Conservation (phyloP, 176 grass and related monocot species). For the Elaeis guineensis region DNA sequence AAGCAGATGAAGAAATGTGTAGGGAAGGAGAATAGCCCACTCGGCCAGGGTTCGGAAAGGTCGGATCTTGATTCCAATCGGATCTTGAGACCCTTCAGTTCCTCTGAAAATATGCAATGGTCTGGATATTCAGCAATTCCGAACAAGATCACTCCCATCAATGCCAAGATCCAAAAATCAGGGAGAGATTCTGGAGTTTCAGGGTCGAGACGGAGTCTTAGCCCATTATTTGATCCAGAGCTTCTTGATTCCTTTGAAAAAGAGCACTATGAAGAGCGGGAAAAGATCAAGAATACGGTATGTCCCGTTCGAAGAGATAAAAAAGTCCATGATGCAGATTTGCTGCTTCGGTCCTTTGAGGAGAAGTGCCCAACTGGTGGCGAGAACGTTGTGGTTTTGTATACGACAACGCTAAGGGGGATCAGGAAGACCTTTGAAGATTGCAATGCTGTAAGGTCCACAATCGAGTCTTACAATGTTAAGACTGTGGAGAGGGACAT, state of each 20-base stretch:
- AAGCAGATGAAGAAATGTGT: constrained; percentile 25
- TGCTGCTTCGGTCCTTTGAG: constrained; percentile 44
- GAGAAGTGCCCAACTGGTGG: constrained; percentile 60
- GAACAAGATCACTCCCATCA: constrained; percentile 47
- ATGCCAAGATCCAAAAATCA: constrained; percentile 31
- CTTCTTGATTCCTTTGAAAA: constrained; percentile 75
- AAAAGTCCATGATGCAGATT: constrained; percentile 32
- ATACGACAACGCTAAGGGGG: constrained; percentile 80
- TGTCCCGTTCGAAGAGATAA: constrained; percentile 23
- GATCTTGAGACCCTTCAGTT: constrained; percentile 58
- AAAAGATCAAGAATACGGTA: constrained; percentile 58
- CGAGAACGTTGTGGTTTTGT: constrained; percentile 54
- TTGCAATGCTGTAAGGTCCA: constrained; percentile 73
- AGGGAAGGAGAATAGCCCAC: constrained; percentile 86
- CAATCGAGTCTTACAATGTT: constrained; percentile 65
- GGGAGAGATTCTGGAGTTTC: constrained; percentile 29
- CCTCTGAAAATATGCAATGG: constrained; percentile 70
- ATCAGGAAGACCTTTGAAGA: constrained; percentile 88
- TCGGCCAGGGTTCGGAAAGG: constrained; percentile 37
- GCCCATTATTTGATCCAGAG: constrained; percentile 89
- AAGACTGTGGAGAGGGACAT: constrained; percentile 87
- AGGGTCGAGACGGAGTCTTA: constrained; percentile 68
- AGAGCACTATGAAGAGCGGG: constrained; percentile 62
- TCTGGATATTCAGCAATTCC: constrained; percentile 22
- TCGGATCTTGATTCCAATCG: constrained; percentile 37